Evolutionary conservation across 1,284 basidiomycete genomes (phyloP).

Genomic region (Ganoderma lingzhi): DNA sequence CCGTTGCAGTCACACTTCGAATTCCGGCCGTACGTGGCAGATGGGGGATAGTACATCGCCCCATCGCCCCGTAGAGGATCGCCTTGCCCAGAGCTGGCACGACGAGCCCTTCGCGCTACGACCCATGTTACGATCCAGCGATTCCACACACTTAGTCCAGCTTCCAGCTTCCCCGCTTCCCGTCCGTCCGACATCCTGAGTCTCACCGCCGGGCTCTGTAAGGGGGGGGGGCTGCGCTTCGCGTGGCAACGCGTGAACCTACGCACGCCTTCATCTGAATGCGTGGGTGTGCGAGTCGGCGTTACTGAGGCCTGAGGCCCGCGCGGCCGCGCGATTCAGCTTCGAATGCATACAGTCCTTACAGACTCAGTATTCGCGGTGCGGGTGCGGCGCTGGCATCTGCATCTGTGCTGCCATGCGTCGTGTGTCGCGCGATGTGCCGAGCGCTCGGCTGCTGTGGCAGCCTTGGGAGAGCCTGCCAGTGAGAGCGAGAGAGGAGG

Average conservation of each 20-base stretch:
- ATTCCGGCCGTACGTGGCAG: not conserved
- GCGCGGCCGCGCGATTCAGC: not conserved
- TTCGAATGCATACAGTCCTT: too few relatives aligned
- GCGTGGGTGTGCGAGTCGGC: not conserved
- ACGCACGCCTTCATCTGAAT: constrained; percentile 3
- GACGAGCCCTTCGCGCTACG: not conserved
- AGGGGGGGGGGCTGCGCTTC: not conserved
- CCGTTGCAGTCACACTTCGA: not conserved
- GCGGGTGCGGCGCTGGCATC: too few relatives aligned
- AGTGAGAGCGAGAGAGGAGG: not conserved
- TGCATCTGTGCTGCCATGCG: not conserved
- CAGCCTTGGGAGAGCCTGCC: not conserved
- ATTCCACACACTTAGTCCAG: too few relatives aligned
- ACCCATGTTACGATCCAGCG: too few relatives aligned
- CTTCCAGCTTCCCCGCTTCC: constrained; percentile 1
- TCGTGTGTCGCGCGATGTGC: not conserved
- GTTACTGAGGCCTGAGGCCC: not conserved
- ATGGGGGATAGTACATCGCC: not conserved
- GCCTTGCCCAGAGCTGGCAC: not conserved
- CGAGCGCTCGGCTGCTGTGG: not conserved
- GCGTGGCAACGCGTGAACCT: constrained; percentile 2
- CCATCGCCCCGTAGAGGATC: not conserved
- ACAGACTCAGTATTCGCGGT: too few relatives aligned
- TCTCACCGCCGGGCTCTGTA: constrained; percentile 1
- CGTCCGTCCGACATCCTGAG: not conserved